Evolutionary conservation across 441 rosid genomes (phyloP), one percentile per base, ranked within the genome.

Genomic region (Oxalis stricta): DNA sequence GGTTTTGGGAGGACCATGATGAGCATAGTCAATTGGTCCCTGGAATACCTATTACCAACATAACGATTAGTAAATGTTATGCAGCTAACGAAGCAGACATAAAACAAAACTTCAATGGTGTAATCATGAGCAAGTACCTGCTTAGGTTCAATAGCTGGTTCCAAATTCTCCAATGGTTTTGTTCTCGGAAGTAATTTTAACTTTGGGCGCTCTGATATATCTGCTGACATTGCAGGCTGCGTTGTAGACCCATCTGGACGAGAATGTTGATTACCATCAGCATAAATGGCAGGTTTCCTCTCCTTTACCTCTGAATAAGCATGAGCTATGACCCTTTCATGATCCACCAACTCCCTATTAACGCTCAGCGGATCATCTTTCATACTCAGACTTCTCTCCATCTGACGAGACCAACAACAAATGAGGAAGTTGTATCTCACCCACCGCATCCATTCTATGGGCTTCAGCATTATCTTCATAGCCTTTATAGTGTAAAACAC

Each of bases 111-210:
- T 32, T 3, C 43, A 17, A 10, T 20, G 38, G 16, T 3, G 23
- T 32, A 21, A 9, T 36, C 15, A 26, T 16, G 28, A 18, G 36
- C 10, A 31, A 33, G 23, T 52, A 68, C 89, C 84, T 55, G 73
- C 41, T 65, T 71, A 19, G 62, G 61, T 46, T 71, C 76, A 36
- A 48, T 52, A 48, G 37, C 19, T n/a, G 57, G 52, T 40, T 78
- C 88, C 41, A 58, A 10, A 58, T 21, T 69, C 43, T 72, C 82
- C 60, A 68, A 33, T 44, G 79, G 86, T 70, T 64, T 82, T 35
- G 72, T 58, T 51, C 82, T 71, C 15, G 84, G 80, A 46, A 73
- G 64, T 20, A 84, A 68, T 64, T 68, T 81, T 55, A 84, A 64
- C 69, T 74, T 84, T 38, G 86, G 86, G 30, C 88, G 64, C 53